These are phyloP conservation scores for Fusarium liriodendri DNA, from an alignment of 2,329 filamentous ascomycete genomes.

Conservation along the genomic window DNA sequence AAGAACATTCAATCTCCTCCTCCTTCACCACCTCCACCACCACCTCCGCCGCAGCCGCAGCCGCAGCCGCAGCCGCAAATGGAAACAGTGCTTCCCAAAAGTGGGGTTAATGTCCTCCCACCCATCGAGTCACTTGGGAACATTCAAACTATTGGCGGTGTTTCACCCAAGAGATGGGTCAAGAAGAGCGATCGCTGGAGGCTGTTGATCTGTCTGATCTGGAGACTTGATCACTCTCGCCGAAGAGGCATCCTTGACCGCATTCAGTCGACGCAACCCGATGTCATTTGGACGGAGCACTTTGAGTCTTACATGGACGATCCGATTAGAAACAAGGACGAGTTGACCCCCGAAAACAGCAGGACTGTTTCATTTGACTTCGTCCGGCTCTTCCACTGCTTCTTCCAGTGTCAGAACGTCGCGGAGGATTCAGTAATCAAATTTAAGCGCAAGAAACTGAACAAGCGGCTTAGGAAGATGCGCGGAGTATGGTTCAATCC, in stretches of 20 bases:
- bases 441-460: constrained; percentile 30
- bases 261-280: constrained; percentile 24
- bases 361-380: constrained; percentile 45
- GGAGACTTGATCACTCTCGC: constrained; percentile 44
- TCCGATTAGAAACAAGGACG: constrained; percentile 18
- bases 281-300: constrained; percentile 35
- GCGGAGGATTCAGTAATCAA: constrained; percentile 35
- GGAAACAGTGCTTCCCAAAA: background rate
- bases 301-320: constrained; percentile 30
- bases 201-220: constrained; percentile 46
- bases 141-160: constrained; percentile 38
- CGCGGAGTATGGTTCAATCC: constrained; percentile 26
- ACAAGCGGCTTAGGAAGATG: constrained; percentile 20
- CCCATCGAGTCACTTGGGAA: constrained; percentile 37
- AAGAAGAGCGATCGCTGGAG: constrained; percentile 45
- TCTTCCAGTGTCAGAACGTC: constrained; percentile 39
- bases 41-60: background rate
- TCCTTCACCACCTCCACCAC: background rate
- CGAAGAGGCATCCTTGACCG: constrained; percentile 43
- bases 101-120: constrained; percentile 16
- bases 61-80: background rate
- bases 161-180: constrained; percentile 38
- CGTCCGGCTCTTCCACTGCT: constrained; percentile 47
- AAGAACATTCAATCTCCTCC: background rate
- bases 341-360: constrained; percentile 14